Conservation (phyloP, 2,329 filamentous ascomycete genomes). For the Cladosporium oxysporum region DNA sequence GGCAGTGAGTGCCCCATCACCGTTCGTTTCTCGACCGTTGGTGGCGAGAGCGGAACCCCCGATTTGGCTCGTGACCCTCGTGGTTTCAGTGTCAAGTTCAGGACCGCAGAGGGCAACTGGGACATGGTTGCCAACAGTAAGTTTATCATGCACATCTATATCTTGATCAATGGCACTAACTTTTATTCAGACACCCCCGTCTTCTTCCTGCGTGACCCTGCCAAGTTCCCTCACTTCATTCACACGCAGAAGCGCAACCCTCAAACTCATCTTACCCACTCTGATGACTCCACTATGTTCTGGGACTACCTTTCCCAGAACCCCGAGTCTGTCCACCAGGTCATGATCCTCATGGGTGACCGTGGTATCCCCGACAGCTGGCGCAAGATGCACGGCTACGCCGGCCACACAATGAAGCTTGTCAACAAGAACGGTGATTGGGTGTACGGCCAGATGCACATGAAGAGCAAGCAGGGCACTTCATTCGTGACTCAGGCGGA, state of each 20-base stretch:
- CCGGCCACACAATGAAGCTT: conserved; percentile 55
- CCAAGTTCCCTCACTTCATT: conserved; percentile 73
- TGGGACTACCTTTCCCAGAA: conserved; percentile 63
- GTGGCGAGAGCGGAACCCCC: conserved; percentile 70
- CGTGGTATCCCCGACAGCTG: conserved; percentile 58
- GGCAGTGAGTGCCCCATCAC: conserved; percentile 70
- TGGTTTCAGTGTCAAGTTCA: conserved; percentile 73
- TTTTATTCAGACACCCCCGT: conserved; percentile 62
- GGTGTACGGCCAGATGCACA: conserved; percentile 56
- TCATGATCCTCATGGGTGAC: conserved; percentile 57
- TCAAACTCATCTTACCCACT: conserved; percentile 56
- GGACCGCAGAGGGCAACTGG: conserved; percentile 73
- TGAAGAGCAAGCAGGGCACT: conserved; percentile 55
- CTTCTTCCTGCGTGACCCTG: conserved; percentile 73
- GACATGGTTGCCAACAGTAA: conserved; percentile 64
- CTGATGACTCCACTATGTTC: conserved; percentile 65
- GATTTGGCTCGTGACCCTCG: conserved; percentile 72
- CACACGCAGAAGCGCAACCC: conserved; percentile 76
- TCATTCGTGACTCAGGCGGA: conserved; percentile 56
- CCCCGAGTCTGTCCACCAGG: conserved; percentile 56
- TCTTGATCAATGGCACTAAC: background rate
- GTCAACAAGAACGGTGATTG: conserved; percentile 56
- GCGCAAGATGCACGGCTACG: conserved; percentile 58
- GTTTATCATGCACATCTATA: conserved; percentile 53
- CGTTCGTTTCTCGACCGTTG: conserved; percentile 73